Conservation (phyloP, 441 rosid species). For the Mallotus repandus region DNA sequence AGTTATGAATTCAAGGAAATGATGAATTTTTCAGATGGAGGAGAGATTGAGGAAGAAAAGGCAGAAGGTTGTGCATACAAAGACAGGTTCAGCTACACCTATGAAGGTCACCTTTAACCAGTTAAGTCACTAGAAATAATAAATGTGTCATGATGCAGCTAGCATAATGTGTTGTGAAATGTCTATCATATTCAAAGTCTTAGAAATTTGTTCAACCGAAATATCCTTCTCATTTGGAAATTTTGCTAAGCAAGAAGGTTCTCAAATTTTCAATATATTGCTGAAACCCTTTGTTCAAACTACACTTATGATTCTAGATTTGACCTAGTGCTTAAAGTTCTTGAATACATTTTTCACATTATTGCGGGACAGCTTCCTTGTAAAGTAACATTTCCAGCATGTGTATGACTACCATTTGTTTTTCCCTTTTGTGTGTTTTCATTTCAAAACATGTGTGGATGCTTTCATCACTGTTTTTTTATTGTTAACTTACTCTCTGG, state of each 20-base stretch:
- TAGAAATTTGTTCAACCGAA: not conserved
- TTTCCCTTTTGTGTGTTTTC: not conserved
- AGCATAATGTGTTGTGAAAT: not conserved
- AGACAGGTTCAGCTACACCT: constrained; percentile 74
- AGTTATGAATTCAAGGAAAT: constrained; percentile 9
- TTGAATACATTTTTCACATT: not conserved
- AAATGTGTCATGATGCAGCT: not conserved
- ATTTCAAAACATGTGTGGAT: not conserved
- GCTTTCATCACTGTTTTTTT: constrained; percentile 12
- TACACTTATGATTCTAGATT: not conserved
- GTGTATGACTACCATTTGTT: constrained; percentile 1
- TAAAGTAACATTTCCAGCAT: not conserved
- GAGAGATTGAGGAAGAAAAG: constrained; percentile 83
- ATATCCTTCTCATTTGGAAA: not conserved
- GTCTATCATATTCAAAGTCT: not conserved
- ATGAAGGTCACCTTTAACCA: constrained; percentile 79
- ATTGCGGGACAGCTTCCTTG: not conserved
- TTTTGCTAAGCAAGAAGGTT: not conserved
- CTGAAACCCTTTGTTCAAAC: not conserved
- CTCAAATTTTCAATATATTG: not conserved
- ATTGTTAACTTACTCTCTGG: constrained; percentile 21
- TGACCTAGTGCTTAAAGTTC: not conserved
- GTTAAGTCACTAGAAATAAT: constrained; percentile 39
- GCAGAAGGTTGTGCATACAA: constrained; percentile 68
- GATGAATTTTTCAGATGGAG: constrained; percentile 58